Evolutionary conservation across 768 basidiomycete species (phyloP).

Genomic region (Cantharellus anzutake): DNA sequence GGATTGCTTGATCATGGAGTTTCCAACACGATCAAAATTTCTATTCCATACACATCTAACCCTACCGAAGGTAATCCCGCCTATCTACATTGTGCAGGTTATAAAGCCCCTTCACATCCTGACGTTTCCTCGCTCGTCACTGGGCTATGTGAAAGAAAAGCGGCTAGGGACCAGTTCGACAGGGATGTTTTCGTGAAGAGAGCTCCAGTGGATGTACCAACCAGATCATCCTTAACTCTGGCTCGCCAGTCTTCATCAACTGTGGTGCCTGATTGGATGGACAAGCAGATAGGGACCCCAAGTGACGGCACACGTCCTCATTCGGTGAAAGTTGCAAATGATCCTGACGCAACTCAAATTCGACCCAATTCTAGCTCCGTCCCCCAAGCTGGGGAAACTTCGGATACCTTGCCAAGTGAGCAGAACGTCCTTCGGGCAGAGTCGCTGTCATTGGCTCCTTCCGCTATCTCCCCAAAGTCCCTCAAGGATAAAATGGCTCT

Average conservation of each 20-base stretch:
- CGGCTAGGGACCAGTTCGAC: constrained; percentile 40
- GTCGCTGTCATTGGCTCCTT: not conserved
- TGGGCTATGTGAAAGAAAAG: not conserved
- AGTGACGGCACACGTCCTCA: not conserved
- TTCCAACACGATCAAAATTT: constrained; percentile 54
- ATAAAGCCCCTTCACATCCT: too few species aligned
- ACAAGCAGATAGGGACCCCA: not conserved
- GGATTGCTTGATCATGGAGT: constrained; percentile 85
- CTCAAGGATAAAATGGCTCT: too few species aligned
- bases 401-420: too few species aligned
- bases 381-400: too few species aligned
- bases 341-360: not conserved
- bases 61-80: constrained; percentile 14
- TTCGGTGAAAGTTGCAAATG: not conserved
- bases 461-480: too few species aligned
- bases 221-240: too few species aligned
- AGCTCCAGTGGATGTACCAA: not conserved
- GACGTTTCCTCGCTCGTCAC: not conserved
- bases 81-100: constrained; percentile 3
- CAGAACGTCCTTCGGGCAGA: too few species aligned
- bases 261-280: too few species aligned
- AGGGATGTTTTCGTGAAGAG: constrained; percentile 36
- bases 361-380: not conserved
- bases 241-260: too few species aligned
- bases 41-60: constrained; percentile 51